Evolutionary conservation across 805 yeast genomes (phyloP), one percentile per base, ranked within the genome.

Genomic region (Torulaspora microellipsoides): DNA sequence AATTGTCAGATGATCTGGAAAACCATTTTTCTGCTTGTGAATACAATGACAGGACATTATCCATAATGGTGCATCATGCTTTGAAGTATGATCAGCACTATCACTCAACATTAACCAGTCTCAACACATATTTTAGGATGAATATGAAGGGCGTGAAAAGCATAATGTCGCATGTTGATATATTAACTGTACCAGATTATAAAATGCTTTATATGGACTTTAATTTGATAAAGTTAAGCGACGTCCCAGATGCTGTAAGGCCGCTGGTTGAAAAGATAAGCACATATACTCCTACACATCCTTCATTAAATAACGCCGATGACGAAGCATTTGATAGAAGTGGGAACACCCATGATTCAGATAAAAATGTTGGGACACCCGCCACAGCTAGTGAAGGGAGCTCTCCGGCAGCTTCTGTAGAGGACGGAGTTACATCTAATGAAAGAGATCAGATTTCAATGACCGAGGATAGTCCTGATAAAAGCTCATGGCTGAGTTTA

Each of bases 41-140:
- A 23, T 73, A 77, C 20, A 77, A 83, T 58, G 78, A 76, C 45
- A 70, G 77, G 47, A 79, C 89, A 0, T 66, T 69, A 32, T 85
- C 91, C 23, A 75, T 84, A 13, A 55, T 82, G 48, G 62, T 80
- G 8, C 72, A 77, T 40, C 75, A 76, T 48, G 66, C 76, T 1
- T 56, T 67, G 28, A 45, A 48, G 34, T 43, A 39, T 12, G 40
- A 38, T 40, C 31, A 40, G 15, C 20, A 27, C 10, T 13, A 38
- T n/a, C 40, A 54, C 8, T 14, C 42, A 2, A 36, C 42, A 1
- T 34, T 28, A 29, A 47, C 35, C 32, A 49, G 46, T 28, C 36
- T 47, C 27, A 38, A 46, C 8, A 55, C 57, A 12, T 58, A 54
- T 39, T 47, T 55, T 15, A 41, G 46, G 40, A 55, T 45, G 64